phyloP scores from a whole-genome alignment of 768 basidiomycete genomes.

The Suillus cothurnatus region DNA sequence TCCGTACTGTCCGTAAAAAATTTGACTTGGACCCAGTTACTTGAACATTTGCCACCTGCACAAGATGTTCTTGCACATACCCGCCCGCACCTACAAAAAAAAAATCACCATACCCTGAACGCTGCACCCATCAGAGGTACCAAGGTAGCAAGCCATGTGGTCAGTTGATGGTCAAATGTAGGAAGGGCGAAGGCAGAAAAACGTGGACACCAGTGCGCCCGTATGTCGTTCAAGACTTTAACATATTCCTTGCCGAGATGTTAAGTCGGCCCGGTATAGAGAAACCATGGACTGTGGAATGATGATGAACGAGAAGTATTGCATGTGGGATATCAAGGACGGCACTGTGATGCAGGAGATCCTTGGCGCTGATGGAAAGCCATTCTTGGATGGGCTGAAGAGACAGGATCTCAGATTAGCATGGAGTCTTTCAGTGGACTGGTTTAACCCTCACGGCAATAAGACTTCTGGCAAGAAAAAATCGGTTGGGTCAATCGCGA shows the following conservation, averaged over 20 bases:
- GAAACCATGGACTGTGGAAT: conserved; percentile 25
- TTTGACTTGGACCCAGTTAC: conserved; percentile 21
- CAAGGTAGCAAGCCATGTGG: conserved; percentile 19
- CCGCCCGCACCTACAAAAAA: conserved; percentile 5
- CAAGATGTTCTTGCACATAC: conserved; percentile 29
- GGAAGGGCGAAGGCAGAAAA: neutral
- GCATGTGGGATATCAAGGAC: conserved; percentile 30
- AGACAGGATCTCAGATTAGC: conserved; percentile 15
- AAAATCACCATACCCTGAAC: conserved; percentile 19
- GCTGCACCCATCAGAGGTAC: conserved; percentile 22
- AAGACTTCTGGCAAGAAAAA: conserved; percentile 33
- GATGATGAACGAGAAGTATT: conserved; percentile 1
- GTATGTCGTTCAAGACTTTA: conserved; percentile 30
- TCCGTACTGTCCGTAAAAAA: neutral
- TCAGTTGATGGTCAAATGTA: conserved; percentile 7
- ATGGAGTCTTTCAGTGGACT: conserved; percentile 38
- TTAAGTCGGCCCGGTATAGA: conserved; percentile 30
- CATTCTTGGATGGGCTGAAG: conserved; percentile 17
- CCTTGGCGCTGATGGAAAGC: conserved; percentile 26
- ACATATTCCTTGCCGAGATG: conserved; percentile 30
- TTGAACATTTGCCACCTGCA: conserved; percentile 27
- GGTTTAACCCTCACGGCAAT: conserved; percentile 39
- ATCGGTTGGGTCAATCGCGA: conserved; percentile 18
- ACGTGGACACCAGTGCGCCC: conserved; percentile 10
- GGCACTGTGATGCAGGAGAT: conserved; percentile 28